Evolutionary conservation across 2,329 filamentous ascomycete genomes (phyloP).

Genomic region (Cryphonectria nitschkei): DNA sequence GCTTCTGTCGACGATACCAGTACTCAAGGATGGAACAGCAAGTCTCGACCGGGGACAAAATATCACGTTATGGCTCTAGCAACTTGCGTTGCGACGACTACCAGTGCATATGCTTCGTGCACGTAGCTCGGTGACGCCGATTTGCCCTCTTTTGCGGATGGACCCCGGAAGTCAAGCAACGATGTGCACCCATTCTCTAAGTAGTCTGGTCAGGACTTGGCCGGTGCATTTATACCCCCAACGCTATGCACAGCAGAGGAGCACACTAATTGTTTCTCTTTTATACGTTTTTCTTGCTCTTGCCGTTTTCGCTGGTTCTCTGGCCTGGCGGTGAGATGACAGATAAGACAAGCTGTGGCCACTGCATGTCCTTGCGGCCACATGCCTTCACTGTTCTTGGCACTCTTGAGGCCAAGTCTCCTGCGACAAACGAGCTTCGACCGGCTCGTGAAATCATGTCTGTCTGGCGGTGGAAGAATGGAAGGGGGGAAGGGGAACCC

Average conservation of each 20-base stretch:
- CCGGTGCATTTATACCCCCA: background rate
- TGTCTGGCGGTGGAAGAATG: background rate
- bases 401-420: background rate
- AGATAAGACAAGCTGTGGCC: background rate
- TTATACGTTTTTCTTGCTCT: background rate
- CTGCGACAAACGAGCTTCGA: background rate
- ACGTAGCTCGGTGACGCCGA: slow-evolving; percentile 4
- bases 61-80: background rate
- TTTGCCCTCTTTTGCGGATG: background rate
- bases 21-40: background rate
- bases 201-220: background rate
- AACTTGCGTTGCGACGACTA: background rate
- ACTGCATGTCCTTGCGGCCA: background rate
- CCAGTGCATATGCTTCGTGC: background rate
- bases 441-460: background rate
- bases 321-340: background rate
- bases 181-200: background rate
- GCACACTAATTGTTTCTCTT: background rate
- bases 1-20: background rate
- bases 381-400: background rate
- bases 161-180: background rate
- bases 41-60: background rate
- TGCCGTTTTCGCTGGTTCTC: background rate
- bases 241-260: background rate
- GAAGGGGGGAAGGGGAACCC: background rate